Conservation (phyloP, 2,329 filamentous ascomycete species). For the Amauroascus verrucosus region DNA sequence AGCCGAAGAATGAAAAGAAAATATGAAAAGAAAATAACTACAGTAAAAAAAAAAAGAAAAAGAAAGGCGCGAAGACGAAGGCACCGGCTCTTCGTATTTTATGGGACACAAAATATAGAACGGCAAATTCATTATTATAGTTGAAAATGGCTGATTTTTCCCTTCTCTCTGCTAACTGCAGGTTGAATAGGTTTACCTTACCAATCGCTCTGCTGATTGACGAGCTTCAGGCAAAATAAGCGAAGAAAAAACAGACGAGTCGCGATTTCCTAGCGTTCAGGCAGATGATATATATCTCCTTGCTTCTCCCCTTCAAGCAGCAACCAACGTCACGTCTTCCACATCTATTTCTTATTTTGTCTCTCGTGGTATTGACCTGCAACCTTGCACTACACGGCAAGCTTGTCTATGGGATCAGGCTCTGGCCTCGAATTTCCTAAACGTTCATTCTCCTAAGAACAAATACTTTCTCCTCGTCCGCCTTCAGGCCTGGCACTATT, state of each 20-base stretch:
- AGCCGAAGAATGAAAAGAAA: not conserved
- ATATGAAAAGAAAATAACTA: not conserved
- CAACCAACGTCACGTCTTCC: not conserved
- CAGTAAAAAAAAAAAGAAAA: not conserved
- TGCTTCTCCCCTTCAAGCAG: not conserved
- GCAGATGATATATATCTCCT: not conserved
- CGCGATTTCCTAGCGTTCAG: not conserved
- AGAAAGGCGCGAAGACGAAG: no score
- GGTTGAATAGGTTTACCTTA: not conserved
- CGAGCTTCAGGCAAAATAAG: not conserved
- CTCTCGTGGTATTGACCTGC: not conserved
- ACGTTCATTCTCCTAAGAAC: not conserved
- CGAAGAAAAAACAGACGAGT: not conserved
- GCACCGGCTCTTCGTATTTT: not conserved
- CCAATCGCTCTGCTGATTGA: not conserved
- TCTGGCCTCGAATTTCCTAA: not conserved
- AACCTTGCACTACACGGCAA: not conserved
- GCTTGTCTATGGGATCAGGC: not conserved
- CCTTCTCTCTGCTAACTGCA: not conserved
- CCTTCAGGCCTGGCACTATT: not conserved
- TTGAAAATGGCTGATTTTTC: not conserved
- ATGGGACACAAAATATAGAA: not conserved
- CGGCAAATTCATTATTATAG: not conserved
- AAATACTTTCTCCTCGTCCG: not conserved
- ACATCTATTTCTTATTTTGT: not conserved